A percentile compares a stretch with the other conserved stretches of the same genome.
phyloP scores from a whole-genome alignment of 2,329 filamentous ascomycete species.

The Parafenestella ontariensis region DNA sequence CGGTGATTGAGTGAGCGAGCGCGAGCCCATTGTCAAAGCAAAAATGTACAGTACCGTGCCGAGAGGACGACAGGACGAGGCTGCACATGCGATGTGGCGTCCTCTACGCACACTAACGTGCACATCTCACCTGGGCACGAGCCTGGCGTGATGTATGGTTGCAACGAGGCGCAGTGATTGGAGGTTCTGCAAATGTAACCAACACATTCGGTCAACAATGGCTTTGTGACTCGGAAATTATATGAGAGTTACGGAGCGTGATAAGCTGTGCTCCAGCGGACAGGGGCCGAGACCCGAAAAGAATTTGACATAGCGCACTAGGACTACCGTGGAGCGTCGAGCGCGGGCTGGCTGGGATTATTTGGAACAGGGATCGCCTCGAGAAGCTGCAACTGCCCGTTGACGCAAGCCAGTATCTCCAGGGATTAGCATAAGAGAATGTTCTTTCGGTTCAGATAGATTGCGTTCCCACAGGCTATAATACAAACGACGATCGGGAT shows the following conservation, averaged over 20 bases:
- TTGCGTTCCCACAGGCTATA: neutral
- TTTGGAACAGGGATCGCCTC: conserved; percentile 8
- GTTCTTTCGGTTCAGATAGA: neutral
- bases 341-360: conserved; percentile 1
- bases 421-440: neutral
- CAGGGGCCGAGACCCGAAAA: conserved; percentile 1
- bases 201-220: conserved; percentile 8
- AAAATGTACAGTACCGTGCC: neutral
- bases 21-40: neutral
- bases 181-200: conserved; percentile 12
- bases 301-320: conserved; percentile 1
- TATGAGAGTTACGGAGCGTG: conserved; percentile 7
- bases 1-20: too few relatives aligned
- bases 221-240: conserved; percentile 34
- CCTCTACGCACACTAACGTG: conserved; percentile 1
- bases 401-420: conserved; percentile 2
- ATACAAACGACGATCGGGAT: neutral
- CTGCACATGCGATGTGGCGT: conserved; percentile 12
- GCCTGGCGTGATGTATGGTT: conserved; percentile 3
- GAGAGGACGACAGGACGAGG: neutral
- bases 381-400: conserved; percentile 1
- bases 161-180: conserved; percentile 18
- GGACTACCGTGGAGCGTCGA: neutral
- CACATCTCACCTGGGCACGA: neutral
- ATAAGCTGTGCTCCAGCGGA: conserved; percentile 5